phyloP scores from a whole-genome alignment of 495 filamentous ascomycete genomes.

The Penicillium cinerascens region DNA sequence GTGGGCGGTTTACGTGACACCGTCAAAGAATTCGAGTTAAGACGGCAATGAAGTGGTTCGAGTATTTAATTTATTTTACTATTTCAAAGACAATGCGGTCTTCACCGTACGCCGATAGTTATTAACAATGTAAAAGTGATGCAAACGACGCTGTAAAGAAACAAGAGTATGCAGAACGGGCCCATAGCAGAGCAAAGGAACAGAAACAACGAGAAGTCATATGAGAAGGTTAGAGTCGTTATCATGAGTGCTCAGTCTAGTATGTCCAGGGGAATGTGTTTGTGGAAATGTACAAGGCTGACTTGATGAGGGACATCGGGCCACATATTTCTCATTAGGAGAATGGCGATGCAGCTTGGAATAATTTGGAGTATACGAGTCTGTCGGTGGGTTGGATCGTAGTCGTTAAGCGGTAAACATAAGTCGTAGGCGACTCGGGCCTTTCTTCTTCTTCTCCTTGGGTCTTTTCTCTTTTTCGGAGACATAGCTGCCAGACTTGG shows the following conservation, averaged over 20 bases:
- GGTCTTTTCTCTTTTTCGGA: constrained; percentile 34
- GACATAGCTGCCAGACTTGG: constrained; percentile 21
- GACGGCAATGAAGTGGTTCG: not conserved
- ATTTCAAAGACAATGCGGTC: not conserved
- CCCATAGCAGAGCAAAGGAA: not conserved
- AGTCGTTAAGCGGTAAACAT: constrained; percentile 40
- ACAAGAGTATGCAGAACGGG: not conserved
- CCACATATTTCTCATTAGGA: not conserved
- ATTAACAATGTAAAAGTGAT: not conserved
- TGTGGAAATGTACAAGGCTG: not conserved
- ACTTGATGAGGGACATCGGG: not conserved
- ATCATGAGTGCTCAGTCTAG: not conserved
- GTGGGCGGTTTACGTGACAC: too few species aligned
- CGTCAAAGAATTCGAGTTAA: not conserved
- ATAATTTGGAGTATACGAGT: not conserved
- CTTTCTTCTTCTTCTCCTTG: constrained; percentile 41
- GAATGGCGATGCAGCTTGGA: not conserved
- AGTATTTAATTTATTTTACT: not conserved
- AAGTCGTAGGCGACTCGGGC: constrained; percentile 40
- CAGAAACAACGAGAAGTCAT: not conserved
- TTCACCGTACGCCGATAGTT: not conserved
- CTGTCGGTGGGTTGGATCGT: not conserved
- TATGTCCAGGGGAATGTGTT: not conserved
- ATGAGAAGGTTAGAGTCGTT: not conserved
- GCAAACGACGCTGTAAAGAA: not conserved